Evolutionary conservation across 1,284 basidiomycete genomes (phyloP).

Genomic region (Ustilago crameri): DNA sequence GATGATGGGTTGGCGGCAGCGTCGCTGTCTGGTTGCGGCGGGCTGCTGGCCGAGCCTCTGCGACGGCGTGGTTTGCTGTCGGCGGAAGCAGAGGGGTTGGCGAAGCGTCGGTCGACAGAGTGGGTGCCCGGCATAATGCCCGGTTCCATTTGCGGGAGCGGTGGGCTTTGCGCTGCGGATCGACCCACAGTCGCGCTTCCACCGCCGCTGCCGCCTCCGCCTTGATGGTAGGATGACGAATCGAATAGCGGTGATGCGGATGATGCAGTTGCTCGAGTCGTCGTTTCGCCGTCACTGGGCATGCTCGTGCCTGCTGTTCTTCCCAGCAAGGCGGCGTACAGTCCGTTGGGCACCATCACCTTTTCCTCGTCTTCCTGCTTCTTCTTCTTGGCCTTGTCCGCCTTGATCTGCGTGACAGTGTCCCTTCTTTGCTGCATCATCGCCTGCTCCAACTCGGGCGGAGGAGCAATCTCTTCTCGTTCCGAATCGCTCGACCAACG

Average conservation of each 20-base stretch:
- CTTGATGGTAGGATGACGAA: no score
- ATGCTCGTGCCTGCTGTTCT: slow-evolving; percentile 4
- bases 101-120: no score
- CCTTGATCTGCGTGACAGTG: slow-evolving; percentile 25
- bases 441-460: slow-evolving; percentile 12
- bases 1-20: neutral
- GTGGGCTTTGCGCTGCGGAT: no score
- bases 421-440: slow-evolving; percentile 13
- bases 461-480: slow-evolving; percentile 29
- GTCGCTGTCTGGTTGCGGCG: slow-evolving; percentile 1
- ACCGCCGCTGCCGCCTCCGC: no score
- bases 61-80: slow-evolving; percentile 13
- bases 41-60: slow-evolving; percentile 12
- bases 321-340: slow-evolving; percentile 29
- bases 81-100: neutral
- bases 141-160: slow-evolving; percentile 15
- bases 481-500: slow-evolving; percentile 54
- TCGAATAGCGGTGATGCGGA: no score
- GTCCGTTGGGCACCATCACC: slow-evolving; percentile 11
- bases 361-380: slow-evolving; percentile 10
- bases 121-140: slow-evolving; percentile 23
- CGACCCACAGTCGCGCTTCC: no score
- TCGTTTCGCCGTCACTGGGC: no score
- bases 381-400: slow-evolving; percentile 1
- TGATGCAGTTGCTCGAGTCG: no score